Base-by-base conservation (phyloP, 805 yeast species). In the Wickerhamiella dianesei region DNA sequence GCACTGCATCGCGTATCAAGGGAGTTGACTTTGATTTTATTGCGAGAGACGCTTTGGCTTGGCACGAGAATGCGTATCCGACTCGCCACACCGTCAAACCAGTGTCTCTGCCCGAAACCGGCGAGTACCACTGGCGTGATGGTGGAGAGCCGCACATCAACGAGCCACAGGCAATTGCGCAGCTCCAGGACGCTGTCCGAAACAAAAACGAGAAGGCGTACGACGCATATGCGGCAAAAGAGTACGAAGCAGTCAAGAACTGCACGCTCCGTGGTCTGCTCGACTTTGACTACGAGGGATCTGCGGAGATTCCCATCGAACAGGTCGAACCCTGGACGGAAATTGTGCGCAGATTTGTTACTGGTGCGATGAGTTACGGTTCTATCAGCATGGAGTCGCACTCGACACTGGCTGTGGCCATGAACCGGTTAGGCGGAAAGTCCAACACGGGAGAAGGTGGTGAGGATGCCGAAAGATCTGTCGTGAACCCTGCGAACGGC, bases 281-380 rank as follows among this genome's bases (percentile, higher is more conserved):
- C 47, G 97, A 92, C 66, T 81, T 89, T 61, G 96, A 92, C 66
- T 86, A 68, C 60, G 82, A 77, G 40, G 64, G 62, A 53, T 73
- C 86, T 0, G 72, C 71, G 3, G 75, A 88, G 3, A 92, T 89
- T 46, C 96, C 98, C 48, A 69, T 89, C 52, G 98, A 89, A 61
- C 97, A 92, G 69, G 98, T 89, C 56, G 98, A 89, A 71, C 98
- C 98, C 41, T 89, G 98, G 98, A 92, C 97, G 35, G 98, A 89
- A 65, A 89, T 89, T 64, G 98, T 88, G 32, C 80, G 96, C 59
- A 77, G 98, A 59, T 92, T 92, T 64, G 88, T 88, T 53, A 88
- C 98, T n/a, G 98, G 98, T 70, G 98, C 98, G 45, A 89, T 89
- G 98, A 88, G 96, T 1, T 89, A 92, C 62, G 98, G 98, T 61